Evolutionary conservation across 805 yeast species (phyloP).

Genomic region (Suhomyces tanzawaensis): DNA sequence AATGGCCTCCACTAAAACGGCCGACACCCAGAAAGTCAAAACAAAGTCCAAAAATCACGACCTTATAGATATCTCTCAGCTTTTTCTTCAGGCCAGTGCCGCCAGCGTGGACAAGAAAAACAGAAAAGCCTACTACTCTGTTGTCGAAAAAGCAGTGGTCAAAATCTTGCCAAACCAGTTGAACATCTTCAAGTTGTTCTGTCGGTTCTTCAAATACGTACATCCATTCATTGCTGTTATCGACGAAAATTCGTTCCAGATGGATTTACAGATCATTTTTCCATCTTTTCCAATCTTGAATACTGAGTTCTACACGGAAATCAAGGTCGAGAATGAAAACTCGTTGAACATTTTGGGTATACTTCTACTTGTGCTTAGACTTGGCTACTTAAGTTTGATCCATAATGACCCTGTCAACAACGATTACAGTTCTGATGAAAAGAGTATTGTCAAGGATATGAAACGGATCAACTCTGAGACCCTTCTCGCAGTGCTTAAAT

Average conservation of each 20-base stretch:
- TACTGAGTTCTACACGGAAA: slow-evolving; percentile 17
- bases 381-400: slow-evolving; percentile 39
- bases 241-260: slow-evolving; percentile 26
- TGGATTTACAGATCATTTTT: slow-evolving; percentile 26
- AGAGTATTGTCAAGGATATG: slow-evolving; percentile 28
- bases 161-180: slow-evolving; percentile 29
- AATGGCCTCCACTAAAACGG: too few relatives aligned
- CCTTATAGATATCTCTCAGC: neutral
- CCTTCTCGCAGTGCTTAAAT: slow-evolving; percentile 28
- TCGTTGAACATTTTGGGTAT: slow-evolving; percentile 31
- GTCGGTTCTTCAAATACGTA: slow-evolving; percentile 38
- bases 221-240: slow-evolving; percentile 38
- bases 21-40: too few relatives aligned
- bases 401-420: slow-evolving; percentile 31
- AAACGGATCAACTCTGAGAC: slow-evolving; percentile 25
- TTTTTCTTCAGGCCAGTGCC: neutral
- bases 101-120: slow-evolving; percentile 9
- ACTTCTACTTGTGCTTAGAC: slow-evolving; percentile 26
- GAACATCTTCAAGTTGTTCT: slow-evolving; percentile 24
- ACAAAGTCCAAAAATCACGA: neutral
- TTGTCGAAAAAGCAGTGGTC: slow-evolving; percentile 28
- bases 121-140: slow-evolving; percentile 23
- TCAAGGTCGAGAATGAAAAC: slow-evolving; percentile 28
- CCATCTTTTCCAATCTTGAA: slow-evolving; percentile 19
- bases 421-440: slow-evolving; percentile 27